Base-by-base conservation (phyloP, 495 filamentous ascomycete species). In the Penicillium samsonianum region DNA sequence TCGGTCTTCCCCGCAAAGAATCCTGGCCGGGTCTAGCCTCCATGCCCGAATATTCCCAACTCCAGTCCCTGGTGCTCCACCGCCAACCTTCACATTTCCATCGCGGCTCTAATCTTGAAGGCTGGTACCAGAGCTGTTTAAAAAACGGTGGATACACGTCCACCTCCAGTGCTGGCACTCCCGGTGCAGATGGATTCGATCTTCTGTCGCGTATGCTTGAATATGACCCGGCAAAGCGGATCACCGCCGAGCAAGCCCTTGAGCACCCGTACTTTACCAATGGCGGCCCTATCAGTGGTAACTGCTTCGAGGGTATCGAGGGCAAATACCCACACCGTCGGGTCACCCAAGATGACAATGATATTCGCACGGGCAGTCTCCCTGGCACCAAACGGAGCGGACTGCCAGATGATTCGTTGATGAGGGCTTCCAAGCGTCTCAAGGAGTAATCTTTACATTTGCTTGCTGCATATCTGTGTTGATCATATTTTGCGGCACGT, bases 311-410 rank as follows among this genome's bases (percentile, higher is more conserved):
- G 64, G 91, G 91, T 0, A 79, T 90, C 47, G 88, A 88, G 65
- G 83, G 82, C 56, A 88, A 94, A 67, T 99, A 99, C 73, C 94
- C 95, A 2, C 84, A 89, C 65, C 85, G 94, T 2, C 83, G 91
- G 41, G 92, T 99, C 6, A 95, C 87, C 50, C 87, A 93, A 64
- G 94, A 98, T 62, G 91, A 96, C 65, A 95, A 95, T 66, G 94
- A 97, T 73, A 96, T 97, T 51, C 80, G 90, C 4, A 89, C 87
- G 0, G 84, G 84, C n/a, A 92, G 90, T 69, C 69, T 96, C 33
- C 90, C 94, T 7, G 94, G 94, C 2, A 96, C 93, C 2, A 98
- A 98, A 74, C 80, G 92, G 45, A 92, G 89, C 58, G 94, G 90
- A 2, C 63, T 96, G 53, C 89, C 90, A 5, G 93, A 96, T 72